Conservation (phyloP, 352 stramenopile genomes). For the Globisporangium canariense region DNA sequence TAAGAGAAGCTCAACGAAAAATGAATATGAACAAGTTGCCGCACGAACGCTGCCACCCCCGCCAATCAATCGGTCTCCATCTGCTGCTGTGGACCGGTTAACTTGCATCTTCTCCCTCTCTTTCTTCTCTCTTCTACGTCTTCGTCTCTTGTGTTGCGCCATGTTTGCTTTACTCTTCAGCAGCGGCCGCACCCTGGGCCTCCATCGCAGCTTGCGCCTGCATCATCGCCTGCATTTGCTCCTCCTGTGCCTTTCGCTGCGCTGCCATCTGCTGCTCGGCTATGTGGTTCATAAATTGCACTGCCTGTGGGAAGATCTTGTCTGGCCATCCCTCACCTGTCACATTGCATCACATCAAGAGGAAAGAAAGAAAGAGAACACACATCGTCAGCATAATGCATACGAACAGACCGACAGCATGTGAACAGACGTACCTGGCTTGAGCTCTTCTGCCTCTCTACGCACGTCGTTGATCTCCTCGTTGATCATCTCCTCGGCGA, state of each 20-base stretch:
- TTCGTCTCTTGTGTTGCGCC: slow-evolving; percentile 68
- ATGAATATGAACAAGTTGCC: slow-evolving; percentile 6
- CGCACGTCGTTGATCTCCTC: slow-evolving; percentile 86
- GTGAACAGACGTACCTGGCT: slow-evolving; percentile 45
- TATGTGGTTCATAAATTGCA: slow-evolving; percentile 89
- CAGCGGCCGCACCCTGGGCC: slow-evolving; percentile 32
- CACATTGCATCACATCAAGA: not conserved
- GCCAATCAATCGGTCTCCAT: not conserved
- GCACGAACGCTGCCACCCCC: not conserved
- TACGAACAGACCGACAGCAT: not conserved
- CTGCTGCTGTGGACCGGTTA: not conserved
- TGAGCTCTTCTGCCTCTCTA: slow-evolving; percentile 74
- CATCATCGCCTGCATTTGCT: slow-evolving; percentile 68
- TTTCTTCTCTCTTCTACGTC: slow-evolving; percentile 13
- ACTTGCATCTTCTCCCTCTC: not conserved
- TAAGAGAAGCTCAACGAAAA: slow-evolving; percentile 7
- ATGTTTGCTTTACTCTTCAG: slow-evolving; percentile 37
- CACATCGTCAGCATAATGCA: not conserved
- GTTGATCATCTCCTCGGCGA: slow-evolving; percentile 86
- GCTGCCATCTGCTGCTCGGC: slow-evolving; percentile 82
- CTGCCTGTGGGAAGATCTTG: slow-evolving; percentile 85
- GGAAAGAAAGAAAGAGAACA: not conserved
- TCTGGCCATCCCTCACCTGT: slow-evolving; percentile 80
- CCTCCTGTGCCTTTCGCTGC: slow-evolving; percentile 68
- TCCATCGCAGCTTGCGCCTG: slow-evolving; percentile 46